A percentile compares a stretch with the other conserved stretches of the same genome.
Conservation (phyloP, 139 green algal species). For the Coccomyxa sp. region DNA sequence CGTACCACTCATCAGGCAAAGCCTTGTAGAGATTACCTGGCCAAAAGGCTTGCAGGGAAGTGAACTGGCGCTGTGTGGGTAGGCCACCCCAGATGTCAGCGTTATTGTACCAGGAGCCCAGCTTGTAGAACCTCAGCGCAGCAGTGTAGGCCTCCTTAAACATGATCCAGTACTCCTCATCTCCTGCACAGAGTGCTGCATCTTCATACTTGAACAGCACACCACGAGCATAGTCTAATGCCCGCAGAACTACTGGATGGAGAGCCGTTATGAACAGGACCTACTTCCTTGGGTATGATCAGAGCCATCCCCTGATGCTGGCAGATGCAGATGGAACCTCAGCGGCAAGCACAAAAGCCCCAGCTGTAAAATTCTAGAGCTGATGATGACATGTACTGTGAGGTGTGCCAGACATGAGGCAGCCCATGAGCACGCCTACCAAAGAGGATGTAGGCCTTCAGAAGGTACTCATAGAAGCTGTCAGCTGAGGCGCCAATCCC, state of each 20-base stretch:
- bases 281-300: background rate
- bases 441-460: conserved; percentile 86
- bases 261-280: background rate
- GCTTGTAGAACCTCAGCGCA: conserved; percentile 29
- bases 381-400: background rate
- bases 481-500: conserved; percentile 77
- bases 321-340: background rate
- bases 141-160: conserved; percentile 62
- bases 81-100: conserved; percentile 69
- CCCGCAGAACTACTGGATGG: background rate
- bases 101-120: conserved; percentile 58
- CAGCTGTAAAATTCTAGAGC: too few relatives aligned
- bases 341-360: background rate
- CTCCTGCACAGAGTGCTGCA: background rate
- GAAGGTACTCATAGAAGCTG: conserved; percentile 89
- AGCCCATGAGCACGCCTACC: conserved; percentile 24
- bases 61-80: conserved; percentile 62
- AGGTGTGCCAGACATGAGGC: background rate
- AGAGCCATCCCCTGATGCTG: background rate
- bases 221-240: background rate
- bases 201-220: background rate
- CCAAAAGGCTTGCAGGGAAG: conserved; percentile 83
- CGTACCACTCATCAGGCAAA: background rate
- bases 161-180: conserved; percentile 58
- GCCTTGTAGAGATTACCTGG: conserved; percentile 36